Evolutionary conservation across 768 basidiomycete genomes (phyloP).

Genomic region (Galerina sulciceps): DNA sequence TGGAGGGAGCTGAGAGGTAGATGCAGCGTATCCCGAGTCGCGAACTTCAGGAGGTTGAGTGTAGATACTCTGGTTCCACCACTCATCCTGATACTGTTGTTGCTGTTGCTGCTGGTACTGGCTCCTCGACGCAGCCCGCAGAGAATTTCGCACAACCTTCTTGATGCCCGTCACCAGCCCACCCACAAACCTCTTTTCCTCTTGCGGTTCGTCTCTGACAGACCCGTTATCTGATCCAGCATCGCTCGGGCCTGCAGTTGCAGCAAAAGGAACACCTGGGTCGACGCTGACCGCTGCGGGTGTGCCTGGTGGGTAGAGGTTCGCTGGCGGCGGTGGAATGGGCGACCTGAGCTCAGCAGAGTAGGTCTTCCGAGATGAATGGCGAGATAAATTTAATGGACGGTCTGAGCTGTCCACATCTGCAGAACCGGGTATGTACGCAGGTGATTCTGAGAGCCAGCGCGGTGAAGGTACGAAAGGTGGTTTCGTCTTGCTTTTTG

Average conservation of each 20-base stretch:
- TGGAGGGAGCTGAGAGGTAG: too few species aligned
- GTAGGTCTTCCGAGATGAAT: background rate
- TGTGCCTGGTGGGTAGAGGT: slow-evolving; percentile 14
- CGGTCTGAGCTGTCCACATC: background rate
- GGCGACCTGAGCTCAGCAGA: slow-evolving; percentile 16
- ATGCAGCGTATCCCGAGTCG: too few species aligned
- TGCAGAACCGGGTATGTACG: background rate
- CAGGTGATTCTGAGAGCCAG: slow-evolving; percentile 5
- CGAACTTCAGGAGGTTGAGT: background rate
- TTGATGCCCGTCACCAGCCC: slow-evolving; percentile 37
- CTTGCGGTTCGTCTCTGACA: background rate
- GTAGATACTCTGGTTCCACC: background rate
- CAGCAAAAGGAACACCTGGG: slow-evolving; percentile 25
- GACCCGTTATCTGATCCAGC: slow-evolving; percentile 9
- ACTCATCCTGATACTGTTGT: background rate
- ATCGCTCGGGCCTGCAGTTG: slow-evolving; percentile 18
- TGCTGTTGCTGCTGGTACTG: slow-evolving; percentile 4
- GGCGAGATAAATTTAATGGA: background rate
- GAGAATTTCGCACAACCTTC: slow-evolving; percentile 27
- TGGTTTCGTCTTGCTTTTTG: background rate
- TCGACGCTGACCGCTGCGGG: slow-evolving; percentile 24
- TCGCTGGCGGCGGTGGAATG: slow-evolving; percentile 24
- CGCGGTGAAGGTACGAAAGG: slow-evolving; percentile 2
- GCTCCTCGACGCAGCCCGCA: slow-evolving; percentile 6
- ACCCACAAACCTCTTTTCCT: slow-evolving; percentile 22